Evolutionary conservation across 306 rosid species (phyloP).

Genomic region (Quillaja saponaria): DNA sequence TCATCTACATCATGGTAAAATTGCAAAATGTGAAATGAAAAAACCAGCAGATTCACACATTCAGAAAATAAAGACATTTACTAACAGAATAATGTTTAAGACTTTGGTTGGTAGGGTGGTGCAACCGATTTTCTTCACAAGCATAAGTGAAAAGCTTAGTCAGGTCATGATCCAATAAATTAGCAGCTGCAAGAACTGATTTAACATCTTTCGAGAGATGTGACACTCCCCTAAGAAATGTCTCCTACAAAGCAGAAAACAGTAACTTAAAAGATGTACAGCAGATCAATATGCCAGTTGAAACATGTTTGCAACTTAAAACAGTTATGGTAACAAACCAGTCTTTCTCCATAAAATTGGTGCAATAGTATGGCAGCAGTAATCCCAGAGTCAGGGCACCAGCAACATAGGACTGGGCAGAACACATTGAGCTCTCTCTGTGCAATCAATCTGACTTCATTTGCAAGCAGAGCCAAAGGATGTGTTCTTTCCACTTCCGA

Average conservation of each 20-base stretch:
- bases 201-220: slow-evolving; percentile 54
- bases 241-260: slow-evolving; percentile 35
- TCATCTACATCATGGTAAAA: no score
- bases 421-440: slow-evolving; percentile 53
- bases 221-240: slow-evolving; percentile 47
- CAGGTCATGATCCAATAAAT: slow-evolving; percentile 47
- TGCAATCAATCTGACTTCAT: slow-evolving; percentile 49
- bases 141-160: slow-evolving; percentile 45
- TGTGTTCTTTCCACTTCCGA: slow-evolving; percentile 44
- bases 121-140: slow-evolving; percentile 32
- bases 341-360: slow-evolving; percentile 47
- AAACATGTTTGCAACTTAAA: slow-evolving; percentile 2
- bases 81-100: slow-evolving; percentile 56
- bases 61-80: background rate
- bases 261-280: slow-evolving; percentile 11
- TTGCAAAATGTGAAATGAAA: background rate
- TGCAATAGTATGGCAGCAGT: slow-evolving; percentile 40
- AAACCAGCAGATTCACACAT: background rate
- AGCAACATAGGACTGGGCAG: slow-evolving; percentile 39
- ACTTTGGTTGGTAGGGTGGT: slow-evolving; percentile 28
- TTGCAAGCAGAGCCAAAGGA: slow-evolving; percentile 54
- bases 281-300: slow-evolving; percentile 10
- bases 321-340: slow-evolving; percentile 42
- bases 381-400: slow-evolving; percentile 51
- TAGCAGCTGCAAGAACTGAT: slow-evolving; percentile 53